Evolutionary conservation across 2,329 filamentous ascomycete genomes (phyloP).

Genomic region (Colletotrichum euphorbiae): DNA sequence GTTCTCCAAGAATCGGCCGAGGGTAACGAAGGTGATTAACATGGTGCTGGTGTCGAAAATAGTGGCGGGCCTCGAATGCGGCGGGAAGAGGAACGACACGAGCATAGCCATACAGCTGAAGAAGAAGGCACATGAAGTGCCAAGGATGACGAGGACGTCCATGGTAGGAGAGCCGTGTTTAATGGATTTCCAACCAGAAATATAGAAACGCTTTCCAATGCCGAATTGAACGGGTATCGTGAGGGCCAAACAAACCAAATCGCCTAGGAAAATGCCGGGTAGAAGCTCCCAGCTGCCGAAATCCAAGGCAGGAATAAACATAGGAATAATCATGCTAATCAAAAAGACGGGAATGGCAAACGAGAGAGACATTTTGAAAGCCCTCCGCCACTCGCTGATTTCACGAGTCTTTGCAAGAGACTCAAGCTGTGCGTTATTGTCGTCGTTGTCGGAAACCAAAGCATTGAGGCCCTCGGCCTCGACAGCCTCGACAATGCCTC

Average conservation of each 20-base stretch:
- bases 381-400: conserved; percentile 90
- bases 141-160: conserved; percentile 95
- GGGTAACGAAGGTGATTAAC: conserved; percentile 94
- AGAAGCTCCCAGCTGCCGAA: conserved; percentile 77
- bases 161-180: conserved; percentile 94
- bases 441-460: conserved; percentile 88
- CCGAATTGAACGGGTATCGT: conserved; percentile 97
- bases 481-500: conserved; percentile 83
- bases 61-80: conserved; percentile 84
- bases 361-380: conserved; percentile 79
- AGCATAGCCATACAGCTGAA: conserved; percentile 92
- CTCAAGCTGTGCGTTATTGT: conserved; percentile 96
- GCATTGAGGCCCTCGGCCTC: conserved; percentile 90
- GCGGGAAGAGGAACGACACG: conserved; percentile 79
- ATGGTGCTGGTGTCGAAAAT: conserved; percentile 99
- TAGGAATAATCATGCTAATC: conserved; percentile 93
- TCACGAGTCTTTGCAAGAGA: conserved; percentile 96
- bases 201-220: conserved; percentile 93
- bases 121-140: conserved; percentile 95
- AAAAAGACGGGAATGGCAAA: conserved; percentile 94
- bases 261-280: conserved; percentile 86
- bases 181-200: conserved; percentile 92
- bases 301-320: conserved; percentile 81
- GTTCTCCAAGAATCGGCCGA: conserved; percentile 94
- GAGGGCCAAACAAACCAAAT: conserved; percentile 83